phyloP scores from a whole-genome alignment of 495 filamentous ascomycete genomes.

The Annulohypoxylon nitens region DNA sequence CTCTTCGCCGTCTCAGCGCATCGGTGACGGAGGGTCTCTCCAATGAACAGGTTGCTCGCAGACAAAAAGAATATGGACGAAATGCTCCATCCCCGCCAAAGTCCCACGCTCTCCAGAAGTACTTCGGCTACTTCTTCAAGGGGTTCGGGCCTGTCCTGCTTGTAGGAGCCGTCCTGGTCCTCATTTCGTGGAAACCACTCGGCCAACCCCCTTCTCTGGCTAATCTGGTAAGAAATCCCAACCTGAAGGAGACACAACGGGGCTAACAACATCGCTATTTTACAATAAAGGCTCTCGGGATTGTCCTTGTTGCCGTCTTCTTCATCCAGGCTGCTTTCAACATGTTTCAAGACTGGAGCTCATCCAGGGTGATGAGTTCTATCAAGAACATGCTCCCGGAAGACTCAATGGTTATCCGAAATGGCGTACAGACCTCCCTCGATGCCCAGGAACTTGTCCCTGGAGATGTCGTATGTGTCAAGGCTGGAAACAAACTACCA shows the following conservation, averaged over 20 bases:
- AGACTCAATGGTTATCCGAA: slow-evolving; percentile 71
- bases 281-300: slow-evolving; percentile 65
- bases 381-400: slow-evolving; percentile 78
- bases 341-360: slow-evolving; percentile 73
- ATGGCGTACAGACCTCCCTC: slow-evolving; percentile 63
- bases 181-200: slow-evolving; percentile 77
- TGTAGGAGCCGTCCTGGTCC: slow-evolving; percentile 72
- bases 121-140: slow-evolving; percentile 77
- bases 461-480: slow-evolving; percentile 73
- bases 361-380: slow-evolving; percentile 72
- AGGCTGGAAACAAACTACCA: slow-evolving; percentile 74
- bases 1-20: slow-evolving; percentile 66
- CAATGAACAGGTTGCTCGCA: slow-evolving; percentile 59
- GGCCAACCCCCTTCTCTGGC: slow-evolving; percentile 72
- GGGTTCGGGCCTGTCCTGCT: slow-evolving; percentile 77
- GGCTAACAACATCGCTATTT: neutral
- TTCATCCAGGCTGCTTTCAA: slow-evolving; percentile 78
- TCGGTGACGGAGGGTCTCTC: slow-evolving; percentile 66
- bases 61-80: slow-evolving; percentile 68
- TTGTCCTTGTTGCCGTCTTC: slow-evolving; percentile 74
- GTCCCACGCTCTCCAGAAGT: slow-evolving; percentile 67
- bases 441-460: slow-evolving; percentile 72
- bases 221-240: slow-evolving; percentile 62
- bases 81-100: slow-evolving; percentile 72
- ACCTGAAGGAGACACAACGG: neutral